Conservation (phyloP, 768 basidiomycete species). For the Podaxis sp. region DNA sequence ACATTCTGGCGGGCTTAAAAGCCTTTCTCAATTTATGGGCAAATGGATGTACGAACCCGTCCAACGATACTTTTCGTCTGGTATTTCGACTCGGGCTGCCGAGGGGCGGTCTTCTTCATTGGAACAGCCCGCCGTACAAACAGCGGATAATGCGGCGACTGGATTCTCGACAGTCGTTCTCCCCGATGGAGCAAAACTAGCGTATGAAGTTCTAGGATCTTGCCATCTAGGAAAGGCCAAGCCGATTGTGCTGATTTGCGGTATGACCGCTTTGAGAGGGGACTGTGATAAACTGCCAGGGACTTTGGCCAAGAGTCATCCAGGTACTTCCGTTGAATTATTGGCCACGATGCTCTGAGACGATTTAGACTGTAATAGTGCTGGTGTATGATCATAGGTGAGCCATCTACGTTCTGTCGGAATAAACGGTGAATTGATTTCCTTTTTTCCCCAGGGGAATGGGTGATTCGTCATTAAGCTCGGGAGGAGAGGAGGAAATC, state of each 20-base stretch:
- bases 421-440: neutral
- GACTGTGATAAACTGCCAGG: slow-evolving; percentile 39
- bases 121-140: neutral
- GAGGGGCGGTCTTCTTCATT: neutral
- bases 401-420: neutral
- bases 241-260: slow-evolving; percentile 44
- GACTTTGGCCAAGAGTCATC: slow-evolving; percentile 34
- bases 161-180: slow-evolving; percentile 28
- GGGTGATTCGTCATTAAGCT: slow-evolving; percentile 39
- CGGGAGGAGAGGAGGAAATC: slow-evolving; percentile 32
- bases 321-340: slow-evolving; percentile 30
- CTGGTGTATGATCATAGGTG: slow-evolving; percentile 40
- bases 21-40: neutral
- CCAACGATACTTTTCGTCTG: slow-evolving; percentile 4
- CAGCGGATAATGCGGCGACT: slow-evolving; percentile 19
- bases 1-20: slow-evolving; percentile 8
- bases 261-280: slow-evolving; percentile 37
- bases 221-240: slow-evolving; percentile 27
- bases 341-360: neutral
- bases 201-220: slow-evolving; percentile 43
- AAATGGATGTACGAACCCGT: slow-evolving; percentile 4
- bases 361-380: slow-evolving; percentile 27
- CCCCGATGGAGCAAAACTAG: slow-evolving; percentile 43
- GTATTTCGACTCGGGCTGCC: neutral
- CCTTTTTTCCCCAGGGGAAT: slow-evolving; percentile 35